Percentiles rank a stretch among this genome's conserved stretches.
Evolutionary conservation across 208 protist species (phyloP).

Genomic region (Wallacemonas sp.): DNA sequence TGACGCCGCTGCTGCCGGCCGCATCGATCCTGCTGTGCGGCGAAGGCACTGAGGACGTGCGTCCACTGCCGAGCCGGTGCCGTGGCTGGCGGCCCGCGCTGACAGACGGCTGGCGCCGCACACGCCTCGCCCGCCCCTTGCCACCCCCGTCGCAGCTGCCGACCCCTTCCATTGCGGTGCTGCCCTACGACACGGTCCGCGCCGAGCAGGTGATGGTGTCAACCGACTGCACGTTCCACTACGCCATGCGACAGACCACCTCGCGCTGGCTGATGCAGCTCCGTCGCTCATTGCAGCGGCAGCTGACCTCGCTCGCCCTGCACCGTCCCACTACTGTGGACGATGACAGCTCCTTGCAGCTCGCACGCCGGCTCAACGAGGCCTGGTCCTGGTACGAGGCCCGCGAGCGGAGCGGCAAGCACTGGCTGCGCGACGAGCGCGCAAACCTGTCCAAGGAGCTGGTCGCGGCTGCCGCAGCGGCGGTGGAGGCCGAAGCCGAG

Average conservation of each 20-base stretch:
- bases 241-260: constrained; percentile 70
- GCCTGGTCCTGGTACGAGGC: constrained; percentile 82
- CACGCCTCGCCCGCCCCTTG: constrained; percentile 54
- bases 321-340: constrained; percentile 14
- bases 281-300: constrained; percentile 40
- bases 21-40: constrained; percentile 75
- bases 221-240: constrained; percentile 53
- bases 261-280: constrained; percentile 71
- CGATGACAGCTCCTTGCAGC: neutral
- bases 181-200: constrained; percentile 76
- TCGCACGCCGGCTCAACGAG: constrained; percentile 38
- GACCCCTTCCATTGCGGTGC: constrained; percentile 43
- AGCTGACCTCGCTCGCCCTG: constrained; percentile 36
- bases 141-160: constrained; percentile 81
- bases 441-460: neutral
- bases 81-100: constrained; percentile 80
- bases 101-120: constrained; percentile 78
- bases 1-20: constrained; percentile 52
- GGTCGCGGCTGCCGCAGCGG: neutral
- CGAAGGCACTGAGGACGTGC: constrained; percentile 41
- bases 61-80: constrained; percentile 52
- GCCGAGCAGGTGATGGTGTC: constrained; percentile 45
- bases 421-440: constrained; percentile 85
- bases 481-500: no score
- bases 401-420: constrained; percentile 36